Base-by-base conservation (phyloP, 1,284 basidiomycete species). In the Puccinia polysora region DNA sequence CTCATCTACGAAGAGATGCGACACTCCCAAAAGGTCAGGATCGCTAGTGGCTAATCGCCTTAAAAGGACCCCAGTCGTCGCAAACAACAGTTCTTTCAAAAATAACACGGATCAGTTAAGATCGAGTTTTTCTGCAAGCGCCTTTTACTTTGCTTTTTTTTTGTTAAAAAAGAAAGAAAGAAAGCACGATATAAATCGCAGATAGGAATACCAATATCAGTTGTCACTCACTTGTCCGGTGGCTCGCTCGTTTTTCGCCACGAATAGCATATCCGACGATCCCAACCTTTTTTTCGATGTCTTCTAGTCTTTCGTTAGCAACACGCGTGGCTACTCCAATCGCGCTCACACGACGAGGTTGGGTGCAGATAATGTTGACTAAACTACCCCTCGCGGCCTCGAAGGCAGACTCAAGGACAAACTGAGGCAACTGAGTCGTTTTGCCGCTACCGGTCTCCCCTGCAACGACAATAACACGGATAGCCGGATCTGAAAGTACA, bases 1-100 rank as follows among this genome's bases (percentile, higher is more conserved):
- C 83, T 97, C 93, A 77, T 97, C 94, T 14, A 97, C 90, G 55
- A 97, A 83, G 36, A 97, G 84, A 81, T 96, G 93, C 5, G 88
- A 89, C 59, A 94, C 84, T 58, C 85, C 84, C 30, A 83, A 79
- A 18, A 97, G 81, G 67, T 84, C 85, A 47, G 90, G 86, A 58
- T 91, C 91, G 15, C 83, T 83, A n/a, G 86, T 80, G 0, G 82
- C 85, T 6, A 97, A 81, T 14, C 91, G 84, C 68, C 91, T 84
- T 38, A 97, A 83, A 1, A 94, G 85, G 45, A 97, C 89, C 82
- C 93, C 94, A 2, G 91, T 97, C 0, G 93, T 97, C 77, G 91
- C 92, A 78, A 96, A 97, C 18, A 95, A 81, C 6, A 96, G 80
- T 75, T 89, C 68, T 62, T 20, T 43, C 20, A 40, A 40, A 10